phyloP scores from a whole-genome alignment of 306 rosid genomes.

The Begonia masoniana region DNA sequence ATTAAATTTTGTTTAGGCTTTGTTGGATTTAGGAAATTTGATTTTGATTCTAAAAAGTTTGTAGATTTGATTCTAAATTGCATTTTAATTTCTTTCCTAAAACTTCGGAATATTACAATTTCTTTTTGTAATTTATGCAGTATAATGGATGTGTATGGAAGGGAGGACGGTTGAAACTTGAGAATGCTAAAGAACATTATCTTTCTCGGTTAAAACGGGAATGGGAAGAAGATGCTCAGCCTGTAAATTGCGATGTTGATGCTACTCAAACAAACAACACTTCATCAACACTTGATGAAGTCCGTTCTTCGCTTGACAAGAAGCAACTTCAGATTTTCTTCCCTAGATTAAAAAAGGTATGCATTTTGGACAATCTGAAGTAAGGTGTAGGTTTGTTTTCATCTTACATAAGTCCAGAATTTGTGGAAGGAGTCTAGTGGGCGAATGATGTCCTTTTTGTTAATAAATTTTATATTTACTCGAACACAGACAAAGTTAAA shows the following conservation, averaged over 20 bases:
- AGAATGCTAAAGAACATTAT: conserved; percentile 78
- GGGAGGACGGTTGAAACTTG: conserved; percentile 72
- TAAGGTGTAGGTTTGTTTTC: not conserved
- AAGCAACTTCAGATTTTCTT: conserved; percentile 42
- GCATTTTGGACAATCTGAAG: not conserved
- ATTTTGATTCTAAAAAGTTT: too few relatives aligned
- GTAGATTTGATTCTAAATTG: not conserved
- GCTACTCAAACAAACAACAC: conserved; percentile 3
- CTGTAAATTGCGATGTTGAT: conserved; percentile 7
- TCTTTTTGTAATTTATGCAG: conserved; percentile 20
- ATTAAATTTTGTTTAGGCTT: too few relatives aligned
- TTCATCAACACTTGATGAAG: conserved; percentile 12
- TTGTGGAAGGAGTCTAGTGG: too few relatives aligned
- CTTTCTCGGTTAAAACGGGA: conserved; percentile 44
- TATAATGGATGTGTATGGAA: conserved; percentile 95
- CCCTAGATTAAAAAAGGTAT: conserved; percentile 60
- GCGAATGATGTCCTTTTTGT: too few relatives aligned
- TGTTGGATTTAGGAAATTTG: too few relatives aligned
- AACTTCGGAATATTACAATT: conserved; percentile 2
- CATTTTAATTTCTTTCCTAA: not conserved
- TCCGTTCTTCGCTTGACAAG: conserved; percentile 11
- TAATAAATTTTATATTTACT: too few relatives aligned
- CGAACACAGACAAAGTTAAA: too few relatives aligned
- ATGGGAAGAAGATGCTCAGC: conserved; percentile 41
- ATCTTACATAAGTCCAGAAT: too few relatives aligned